Conservation (phyloP, 2,329 filamentous ascomycete species). For the Phialophora chinensis region DNA sequence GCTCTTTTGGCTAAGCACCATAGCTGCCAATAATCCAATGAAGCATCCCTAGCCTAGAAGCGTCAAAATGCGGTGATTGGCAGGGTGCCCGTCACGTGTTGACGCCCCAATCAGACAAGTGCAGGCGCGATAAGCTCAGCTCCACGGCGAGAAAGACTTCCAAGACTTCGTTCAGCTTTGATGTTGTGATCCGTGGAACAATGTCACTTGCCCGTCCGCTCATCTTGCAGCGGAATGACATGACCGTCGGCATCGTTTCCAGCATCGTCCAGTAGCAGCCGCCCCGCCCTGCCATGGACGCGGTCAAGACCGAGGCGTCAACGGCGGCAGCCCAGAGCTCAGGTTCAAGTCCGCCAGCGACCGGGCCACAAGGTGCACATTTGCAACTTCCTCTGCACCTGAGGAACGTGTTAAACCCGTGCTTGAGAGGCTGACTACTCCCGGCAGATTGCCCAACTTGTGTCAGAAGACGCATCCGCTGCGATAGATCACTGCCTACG, state of each 20-base stretch:
- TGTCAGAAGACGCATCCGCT: conserved; percentile 40
- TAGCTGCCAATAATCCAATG: too few relatives aligned
- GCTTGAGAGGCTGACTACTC: conserved; percentile 17
- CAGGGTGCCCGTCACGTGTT: background rate
- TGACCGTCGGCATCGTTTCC: background rate
- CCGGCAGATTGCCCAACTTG: conserved; percentile 35
- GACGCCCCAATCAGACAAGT: conserved; percentile 1
- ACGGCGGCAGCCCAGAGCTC: conserved; percentile 9
- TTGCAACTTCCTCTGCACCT: conserved; percentile 16
- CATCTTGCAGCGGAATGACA: conserved; percentile 1
- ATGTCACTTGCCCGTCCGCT: background rate
- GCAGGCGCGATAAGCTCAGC: conserved; percentile 17
- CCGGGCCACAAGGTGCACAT: conserved; percentile 29
- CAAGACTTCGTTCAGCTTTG: conserved; percentile 4
- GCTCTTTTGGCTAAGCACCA: background rate
- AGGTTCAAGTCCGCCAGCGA: conserved; percentile 16
- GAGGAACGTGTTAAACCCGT: background rate
- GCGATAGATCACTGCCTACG: conserved; percentile 39
- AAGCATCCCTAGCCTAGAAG: background rate
- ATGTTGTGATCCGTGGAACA: background rate
- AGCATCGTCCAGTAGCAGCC: background rate
- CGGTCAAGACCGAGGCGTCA: conserved; percentile 2
- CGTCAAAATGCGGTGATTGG: background rate
- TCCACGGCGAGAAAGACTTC: conserved; percentile 6
- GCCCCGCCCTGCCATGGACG: conserved; percentile 14